These are phyloP conservation scores for Ruellia speciosa DNA, from an alignment of 305 asterid genomes.

Conservation along the genomic window DNA sequence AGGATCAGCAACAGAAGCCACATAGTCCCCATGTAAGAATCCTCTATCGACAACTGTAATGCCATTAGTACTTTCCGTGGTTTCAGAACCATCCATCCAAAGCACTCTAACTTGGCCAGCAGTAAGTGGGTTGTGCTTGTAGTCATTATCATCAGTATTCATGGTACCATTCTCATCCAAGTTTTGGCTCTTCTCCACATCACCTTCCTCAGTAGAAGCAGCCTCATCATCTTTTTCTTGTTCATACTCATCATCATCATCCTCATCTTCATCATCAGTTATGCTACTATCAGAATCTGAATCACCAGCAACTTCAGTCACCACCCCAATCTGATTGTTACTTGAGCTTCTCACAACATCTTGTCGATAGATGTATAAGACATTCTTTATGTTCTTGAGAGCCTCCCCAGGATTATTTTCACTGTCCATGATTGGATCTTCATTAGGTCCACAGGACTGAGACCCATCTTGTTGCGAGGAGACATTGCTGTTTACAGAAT, in stretches of 20 bases:
- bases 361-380: constrained; percentile 66
- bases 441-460: constrained; percentile 23
- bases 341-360: constrained; percentile 65
- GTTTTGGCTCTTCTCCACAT: constrained; percentile 26
- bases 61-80: constrained; percentile 41
- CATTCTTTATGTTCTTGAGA: constrained; percentile 48
- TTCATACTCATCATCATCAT: constrained; percentile 32
- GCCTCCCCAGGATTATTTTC: constrained; percentile 48
- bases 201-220: constrained; percentile 33
- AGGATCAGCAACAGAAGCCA: constrained; percentile 78
- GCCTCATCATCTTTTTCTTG: constrained; percentile 33
- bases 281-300: constrained; percentile 78
- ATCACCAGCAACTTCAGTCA: constrained; percentile 91
- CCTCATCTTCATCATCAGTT: constrained; percentile 56
- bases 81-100: constrained; percentile 81
- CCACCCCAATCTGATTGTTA: constrained; percentile 55
- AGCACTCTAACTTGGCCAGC: constrained; percentile 75
- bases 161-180: constrained; percentile 31
- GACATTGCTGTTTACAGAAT: constrained; percentile 20
- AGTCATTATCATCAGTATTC: constrained; percentile 31
- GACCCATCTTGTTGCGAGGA: constrained; percentile 28
- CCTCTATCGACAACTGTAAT: constrained; percentile 81
- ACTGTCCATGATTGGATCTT: constrained; percentile 28
- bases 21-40: constrained; percentile 89
- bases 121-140: constrained; percentile 43